A percentile compares a stretch with the other conserved stretches of the same genome.
phyloP scores from a whole-genome alignment of 1,139 yeast species.

The Debaryomyces singareniensis region DNA sequence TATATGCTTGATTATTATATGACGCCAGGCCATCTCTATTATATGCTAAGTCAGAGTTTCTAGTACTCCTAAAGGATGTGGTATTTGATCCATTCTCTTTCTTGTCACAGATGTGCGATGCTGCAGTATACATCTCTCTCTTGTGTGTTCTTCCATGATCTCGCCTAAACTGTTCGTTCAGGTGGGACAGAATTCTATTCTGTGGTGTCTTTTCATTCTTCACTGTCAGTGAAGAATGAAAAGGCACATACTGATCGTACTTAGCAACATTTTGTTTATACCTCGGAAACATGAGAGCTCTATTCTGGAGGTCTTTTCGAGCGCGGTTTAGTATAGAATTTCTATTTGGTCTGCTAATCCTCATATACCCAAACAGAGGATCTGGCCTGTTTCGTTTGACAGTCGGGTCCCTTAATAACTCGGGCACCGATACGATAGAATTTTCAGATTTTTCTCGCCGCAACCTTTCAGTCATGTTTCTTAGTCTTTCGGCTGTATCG shows the following conservation, averaged over 20 bases:
- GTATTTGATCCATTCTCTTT: too few relatives aligned
- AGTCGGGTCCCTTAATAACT: conserved; percentile 34
- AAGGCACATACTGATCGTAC: conserved; percentile 12
- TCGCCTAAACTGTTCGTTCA: too few relatives aligned
- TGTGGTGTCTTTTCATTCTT: too few relatives aligned
- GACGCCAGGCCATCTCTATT: too few relatives aligned
- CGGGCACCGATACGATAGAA: conserved; percentile 36
- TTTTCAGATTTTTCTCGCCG: conserved; percentile 40
- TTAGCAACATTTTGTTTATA: conserved; percentile 6
- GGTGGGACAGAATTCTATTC: too few relatives aligned
- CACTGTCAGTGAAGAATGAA: too few relatives aligned
- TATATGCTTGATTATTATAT: too few relatives aligned
- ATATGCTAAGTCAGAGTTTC: too few relatives aligned
- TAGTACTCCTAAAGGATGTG: too few relatives aligned
- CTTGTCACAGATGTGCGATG: too few relatives aligned
- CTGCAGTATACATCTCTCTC: too few relatives aligned
- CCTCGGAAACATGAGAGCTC: conserved; percentile 28
- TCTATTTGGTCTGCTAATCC: conserved; percentile 8
- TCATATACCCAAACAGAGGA: neutral
- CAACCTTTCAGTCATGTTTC: conserved; percentile 37
- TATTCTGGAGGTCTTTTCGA: conserved; percentile 23
- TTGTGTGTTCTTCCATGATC: too few relatives aligned
- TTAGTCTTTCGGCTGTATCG: conserved; percentile 43
- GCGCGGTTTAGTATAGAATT: conserved; percentile 33
- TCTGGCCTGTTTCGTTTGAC: conserved; percentile 14